These are phyloP conservation scores for Yamadazyma takamatsuzukensis DNA, from an alignment of 805 yeast genomes.

Conservation along the genomic window DNA sequence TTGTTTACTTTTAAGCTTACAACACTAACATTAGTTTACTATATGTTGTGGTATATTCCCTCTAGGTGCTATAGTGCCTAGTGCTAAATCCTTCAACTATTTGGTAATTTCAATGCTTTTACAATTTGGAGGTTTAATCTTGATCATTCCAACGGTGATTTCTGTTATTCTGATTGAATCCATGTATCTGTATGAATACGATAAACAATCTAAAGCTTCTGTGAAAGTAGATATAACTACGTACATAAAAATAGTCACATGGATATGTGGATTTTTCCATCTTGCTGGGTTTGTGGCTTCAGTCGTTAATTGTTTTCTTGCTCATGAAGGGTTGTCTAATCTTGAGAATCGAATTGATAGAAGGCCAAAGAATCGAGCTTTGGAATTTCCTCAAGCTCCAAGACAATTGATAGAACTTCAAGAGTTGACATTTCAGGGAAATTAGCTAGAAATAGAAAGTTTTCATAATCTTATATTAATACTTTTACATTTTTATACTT, in stretches of 20 bases:
- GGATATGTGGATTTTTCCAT: constrained; percentile 16
- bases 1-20: not conserved
- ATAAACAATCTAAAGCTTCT: constrained; percentile 5
- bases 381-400: too few relatives aligned
- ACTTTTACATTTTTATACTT: too few relatives aligned
- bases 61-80: constrained; percentile 14
- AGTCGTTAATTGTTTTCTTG: constrained; percentile 9
- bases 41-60: constrained; percentile 19
- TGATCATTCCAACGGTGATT: constrained; percentile 16
- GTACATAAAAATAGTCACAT: constrained; percentile 22
- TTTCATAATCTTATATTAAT: too few relatives aligned
- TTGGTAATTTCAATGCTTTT: constrained; percentile 12
- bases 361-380: constrained; percentile 3
- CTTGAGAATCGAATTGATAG: constrained; percentile 19
- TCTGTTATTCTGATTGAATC: constrained; percentile 17
- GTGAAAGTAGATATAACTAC: constrained; percentile 23
- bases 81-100: not conserved
- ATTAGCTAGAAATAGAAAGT: too few relatives aligned
- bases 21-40: not conserved
- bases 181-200: constrained; percentile 26
- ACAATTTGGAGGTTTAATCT: constrained; percentile 17
- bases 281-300: constrained; percentile 12
- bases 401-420: too few relatives aligned
- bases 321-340: constrained; percentile 15
- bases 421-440: too few relatives aligned